Evolutionary conservation across 2,329 filamentous ascomycete species (phyloP), one percentile per base, ranked within the genome.

Genomic region (Penicillium fuscoglaucum): DNA sequence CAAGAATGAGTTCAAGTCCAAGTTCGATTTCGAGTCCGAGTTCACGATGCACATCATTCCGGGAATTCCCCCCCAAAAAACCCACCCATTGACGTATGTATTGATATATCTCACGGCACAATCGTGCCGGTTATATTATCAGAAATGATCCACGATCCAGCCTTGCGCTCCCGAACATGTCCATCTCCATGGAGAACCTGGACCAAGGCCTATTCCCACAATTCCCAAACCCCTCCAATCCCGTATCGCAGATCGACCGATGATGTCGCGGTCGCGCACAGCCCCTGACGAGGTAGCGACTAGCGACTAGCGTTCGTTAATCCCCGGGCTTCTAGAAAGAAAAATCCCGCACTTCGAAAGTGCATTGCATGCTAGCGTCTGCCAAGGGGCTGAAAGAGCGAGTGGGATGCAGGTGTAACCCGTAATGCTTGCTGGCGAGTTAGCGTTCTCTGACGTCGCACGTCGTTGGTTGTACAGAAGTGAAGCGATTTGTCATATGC

Each of bases 311-410:
- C 33, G 15, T 60, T 63, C 52, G 47, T 51, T 57, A 39, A 39
- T 61, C 51, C 59, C 57, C 44, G 19, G 52, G 19, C 40, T 64
- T 65, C 59, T 60, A 55, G 57, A 61, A 64, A 54, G 45, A 49
- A 58, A 66, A 66, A 66, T 66, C 58, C 63, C 63, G 63, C 63
- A 66, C 35, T 29, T 46, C 35, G 3, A 39, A 35, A 55, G 44
- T 41, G n/a, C 43, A 28, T 26, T 33, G 6, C 37, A 15, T 26
- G 24, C 21, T 39, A 39, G 37, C 26, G 8, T 29, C 31, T 41
- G 59, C 57, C 52, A 60, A 60, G 55, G 13, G 24, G 39, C 29
- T 53, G 51, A 39, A 43, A 50, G 44, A 49, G 31, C 13, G 29
- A 41, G 24, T 31, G 24, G 13, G 28, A 45, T 33, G 29, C 41